Base-by-base conservation (phyloP, 1,284 basidiomycete genomes). In the Sphaerobolus stellatus region DNA sequence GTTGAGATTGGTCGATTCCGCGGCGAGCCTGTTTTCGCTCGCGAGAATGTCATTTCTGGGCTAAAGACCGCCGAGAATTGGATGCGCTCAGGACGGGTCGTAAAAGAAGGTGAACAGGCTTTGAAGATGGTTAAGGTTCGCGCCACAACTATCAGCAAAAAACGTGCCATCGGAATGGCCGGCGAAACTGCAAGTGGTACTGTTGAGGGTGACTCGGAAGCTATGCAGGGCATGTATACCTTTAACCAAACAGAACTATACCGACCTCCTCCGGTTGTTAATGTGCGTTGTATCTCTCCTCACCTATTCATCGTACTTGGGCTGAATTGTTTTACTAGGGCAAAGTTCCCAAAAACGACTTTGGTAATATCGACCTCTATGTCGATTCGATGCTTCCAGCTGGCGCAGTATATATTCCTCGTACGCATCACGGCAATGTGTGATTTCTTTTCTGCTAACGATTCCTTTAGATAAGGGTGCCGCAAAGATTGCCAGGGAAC, bases 351-450 rank as follows among this genome's bases (percentile, higher is more conserved):
- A 95, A 90, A 71, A 99, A 99, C 64, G 84, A 88, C 58, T 99
- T 97, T 68, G 97, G 97, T 20, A 98, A 98, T 68, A 91, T 99
- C 59, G 96, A 99, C 72, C 74, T 99, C 27, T 99, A 97, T 68
- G 91, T 92, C 5, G 90, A 93, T 24, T 88, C 90, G 1, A 99
- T 99, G 96, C 79, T 99, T 24, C 97, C 97, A 1, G 74, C 72
- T 50, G 96, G 96, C 14, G 93, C 84, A 3, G 87, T 79, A 1
- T 92, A 98, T 72, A 75, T 99, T 31, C 91, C 94, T 18, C 92
- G 94, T 94, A 65, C 3, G 38, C 54, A 51, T n/a, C n/a, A n/a
- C n/a, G n/a, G n/a, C n/a, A n/a, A n/a, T n/a, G n/a, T n/a, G n/a
- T n/a, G 22, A 38, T 44, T 11, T 58, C 53, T 38, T 54, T 20